phyloP scores from a whole-genome alignment of 2,329 filamentous ascomycete species.

The Graphiopsis chlorocephala region DNA sequence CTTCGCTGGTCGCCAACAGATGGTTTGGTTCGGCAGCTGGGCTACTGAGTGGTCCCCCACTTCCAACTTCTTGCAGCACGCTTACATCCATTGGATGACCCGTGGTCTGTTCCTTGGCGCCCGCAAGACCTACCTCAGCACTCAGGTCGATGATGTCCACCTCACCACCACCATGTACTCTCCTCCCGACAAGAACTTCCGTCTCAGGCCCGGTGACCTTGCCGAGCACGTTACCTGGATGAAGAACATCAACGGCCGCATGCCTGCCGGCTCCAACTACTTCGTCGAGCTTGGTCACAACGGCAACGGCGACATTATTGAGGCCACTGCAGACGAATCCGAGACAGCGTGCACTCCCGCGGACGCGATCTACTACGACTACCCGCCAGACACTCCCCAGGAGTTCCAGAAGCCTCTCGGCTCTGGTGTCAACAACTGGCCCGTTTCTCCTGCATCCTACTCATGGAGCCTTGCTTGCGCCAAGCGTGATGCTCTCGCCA shows the following conservation, averaged over 20 bases:
- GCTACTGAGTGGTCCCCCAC: constrained; percentile 53
- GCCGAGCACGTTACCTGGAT: constrained; percentile 47
- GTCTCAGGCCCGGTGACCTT: constrained; percentile 49
- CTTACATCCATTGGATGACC: constrained; percentile 62
- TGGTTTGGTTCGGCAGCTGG: constrained; percentile 60
- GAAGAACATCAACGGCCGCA: constrained; percentile 43
- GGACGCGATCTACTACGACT: constrained; percentile 39
- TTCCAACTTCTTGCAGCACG: constrained; percentile 59
- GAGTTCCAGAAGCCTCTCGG: constrained; percentile 48
- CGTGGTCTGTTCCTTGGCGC: constrained; percentile 57
- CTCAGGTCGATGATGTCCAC: constrained; percentile 65
- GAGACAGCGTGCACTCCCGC: constrained; percentile 31
- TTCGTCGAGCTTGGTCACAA: constrained; percentile 57
- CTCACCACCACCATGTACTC: constrained; percentile 45
- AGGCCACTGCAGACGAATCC: constrained; percentile 1
- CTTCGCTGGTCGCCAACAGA: constrained; percentile 57
- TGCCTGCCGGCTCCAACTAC: constrained; percentile 53
- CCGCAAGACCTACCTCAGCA: constrained; percentile 54
- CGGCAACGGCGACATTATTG: constrained; percentile 50
- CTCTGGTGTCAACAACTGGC: constrained; percentile 40
- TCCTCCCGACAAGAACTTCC: constrained; percentile 49
- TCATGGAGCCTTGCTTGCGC: constrained; percentile 50
- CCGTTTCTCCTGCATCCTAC: constrained; percentile 43
- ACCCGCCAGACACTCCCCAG: constrained; percentile 41
- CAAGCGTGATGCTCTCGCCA: constrained; percentile 49